Percentiles rank a stretch among this genome's conserved stretches.
Evolutionary conservation across 345 rosid species (phyloP).

Genomic region (Gossypium anomalum): DNA sequence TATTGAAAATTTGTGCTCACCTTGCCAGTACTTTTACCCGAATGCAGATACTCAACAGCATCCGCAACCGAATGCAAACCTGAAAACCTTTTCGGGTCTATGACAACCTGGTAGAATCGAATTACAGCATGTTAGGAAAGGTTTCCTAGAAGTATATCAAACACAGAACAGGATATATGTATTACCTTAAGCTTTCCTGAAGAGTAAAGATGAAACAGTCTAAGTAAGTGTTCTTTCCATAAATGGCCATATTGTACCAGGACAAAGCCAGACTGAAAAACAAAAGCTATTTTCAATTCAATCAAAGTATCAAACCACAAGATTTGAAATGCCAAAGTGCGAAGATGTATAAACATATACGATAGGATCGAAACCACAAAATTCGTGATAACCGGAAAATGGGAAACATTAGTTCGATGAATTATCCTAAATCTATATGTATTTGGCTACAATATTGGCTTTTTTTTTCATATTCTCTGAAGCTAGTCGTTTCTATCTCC

Average conservation of each 20-base stretch:
- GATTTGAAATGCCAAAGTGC: background rate
- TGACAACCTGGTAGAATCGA: conserved; percentile 39
- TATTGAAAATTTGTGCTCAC: conserved; percentile 26
- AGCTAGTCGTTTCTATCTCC: too few species aligned
- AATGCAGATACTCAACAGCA: conserved; percentile 96
- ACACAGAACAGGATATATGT: background rate
- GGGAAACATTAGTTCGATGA: background rate
- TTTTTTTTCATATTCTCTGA: too few species aligned
- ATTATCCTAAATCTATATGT: background rate
- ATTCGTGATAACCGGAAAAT: background rate
- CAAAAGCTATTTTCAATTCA: background rate
- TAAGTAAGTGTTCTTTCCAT: conserved; percentile 80
- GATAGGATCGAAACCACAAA: too few species aligned
- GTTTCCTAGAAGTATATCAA: too few species aligned
- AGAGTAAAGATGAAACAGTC: conserved; percentile 56
- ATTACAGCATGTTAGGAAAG: background rate
- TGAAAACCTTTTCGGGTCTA: conserved; percentile 63
- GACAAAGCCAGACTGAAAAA: conserved; percentile 86
- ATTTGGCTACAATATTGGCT: background rate
- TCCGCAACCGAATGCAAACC: conserved; percentile 70
- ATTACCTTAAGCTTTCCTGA: conserved; percentile 82
- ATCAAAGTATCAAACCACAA: background rate
- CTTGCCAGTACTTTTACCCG: conserved; percentile 95
- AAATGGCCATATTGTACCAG: conserved; percentile 60
- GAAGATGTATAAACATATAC: background rate